A percentile compares a stretch with the other conserved stretches of the same genome.
These are phyloP conservation scores for Agaricus blazei DNA, from an alignment of 768 basidiomycete genomes.

Conservation along the genomic window DNA sequence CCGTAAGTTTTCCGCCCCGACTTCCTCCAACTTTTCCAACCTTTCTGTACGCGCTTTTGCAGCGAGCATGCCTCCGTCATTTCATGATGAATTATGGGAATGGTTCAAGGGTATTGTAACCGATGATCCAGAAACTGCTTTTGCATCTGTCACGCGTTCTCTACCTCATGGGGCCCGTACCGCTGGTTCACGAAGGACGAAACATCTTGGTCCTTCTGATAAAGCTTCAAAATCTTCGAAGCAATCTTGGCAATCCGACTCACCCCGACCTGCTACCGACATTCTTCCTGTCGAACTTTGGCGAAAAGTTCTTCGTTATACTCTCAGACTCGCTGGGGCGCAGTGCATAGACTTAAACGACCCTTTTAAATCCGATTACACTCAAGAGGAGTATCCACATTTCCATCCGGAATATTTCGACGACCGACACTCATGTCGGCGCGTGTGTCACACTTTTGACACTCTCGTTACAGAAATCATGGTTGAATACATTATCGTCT, in stretches of 20 bases:
- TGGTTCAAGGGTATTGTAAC: neutral
- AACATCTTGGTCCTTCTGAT: too few species aligned
- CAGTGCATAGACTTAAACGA: constrained; percentile 29
- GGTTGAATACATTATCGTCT: constrained; percentile 35
- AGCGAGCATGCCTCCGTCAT: neutral
- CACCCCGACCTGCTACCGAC: constrained; percentile 28
- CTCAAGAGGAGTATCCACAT: constrained; percentile 24
- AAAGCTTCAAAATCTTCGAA: too few species aligned
- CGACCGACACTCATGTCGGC: constrained; percentile 25
- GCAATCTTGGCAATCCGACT: neutral
- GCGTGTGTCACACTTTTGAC: constrained; percentile 35
- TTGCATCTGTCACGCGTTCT: neutral
- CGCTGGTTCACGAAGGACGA: too few species aligned
- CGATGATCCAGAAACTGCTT: neutral
- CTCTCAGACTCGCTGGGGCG: constrained; percentile 28
- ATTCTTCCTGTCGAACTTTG: constrained; percentile 23
- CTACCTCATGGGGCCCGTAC: neutral
- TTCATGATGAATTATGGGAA: neutral
- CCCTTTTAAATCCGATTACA: constrained; percentile 29
- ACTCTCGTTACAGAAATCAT: constrained; percentile 30
- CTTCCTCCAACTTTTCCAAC: neutral
- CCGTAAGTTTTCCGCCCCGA: neutral
- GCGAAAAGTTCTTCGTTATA: constrained; percentile 30
- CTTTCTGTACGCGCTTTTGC: neutral
- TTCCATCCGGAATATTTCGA: constrained; percentile 23